A percentile compares a stretch with the other conserved stretches of the same genome.
Evolutionary conservation across 2,329 filamentous ascomycete genomes (phyloP).

Genomic region (Helotiales sp.): DNA sequence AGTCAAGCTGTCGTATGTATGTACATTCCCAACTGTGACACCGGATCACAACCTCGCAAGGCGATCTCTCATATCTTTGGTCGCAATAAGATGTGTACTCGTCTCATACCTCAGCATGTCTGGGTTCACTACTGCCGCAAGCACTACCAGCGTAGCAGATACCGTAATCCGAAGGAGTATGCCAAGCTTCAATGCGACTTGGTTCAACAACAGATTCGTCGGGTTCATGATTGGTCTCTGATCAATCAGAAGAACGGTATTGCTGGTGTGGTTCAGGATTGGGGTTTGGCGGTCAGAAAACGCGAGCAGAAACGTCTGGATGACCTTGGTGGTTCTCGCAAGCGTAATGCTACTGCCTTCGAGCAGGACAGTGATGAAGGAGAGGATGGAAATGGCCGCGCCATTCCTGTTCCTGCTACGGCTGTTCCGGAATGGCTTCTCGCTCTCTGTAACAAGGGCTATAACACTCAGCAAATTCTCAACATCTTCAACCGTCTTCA

Average conservation of each 20-base stretch:
- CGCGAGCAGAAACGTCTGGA: constrained; percentile 61
- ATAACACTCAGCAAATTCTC: constrained; percentile 37
- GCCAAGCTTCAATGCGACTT: constrained; percentile 63
- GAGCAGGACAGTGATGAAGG: constrained; percentile 25
- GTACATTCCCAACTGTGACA: constrained; percentile 58
- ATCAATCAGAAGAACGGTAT: constrained; percentile 42
- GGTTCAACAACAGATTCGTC: constrained; percentile 60
- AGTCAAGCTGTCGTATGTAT: constrained; percentile 44
- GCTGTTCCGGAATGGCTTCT: constrained; percentile 37
- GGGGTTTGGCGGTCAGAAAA: constrained; percentile 63
- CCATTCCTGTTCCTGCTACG: constrained; percentile 27
- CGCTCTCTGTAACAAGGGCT: constrained; percentile 33
- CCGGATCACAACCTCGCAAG: constrained; percentile 65
- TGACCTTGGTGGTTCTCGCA: constrained; percentile 35
- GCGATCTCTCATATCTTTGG: constrained; percentile 81
- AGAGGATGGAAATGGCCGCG: constrained; percentile 21
- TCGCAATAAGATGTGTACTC: constrained; percentile 76
- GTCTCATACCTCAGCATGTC: constrained; percentile 64
- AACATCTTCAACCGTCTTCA: constrained; percentile 39
- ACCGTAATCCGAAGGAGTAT: constrained; percentile 63
- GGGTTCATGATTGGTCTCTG: constrained; percentile 63
- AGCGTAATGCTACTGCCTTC: constrained; percentile 27
- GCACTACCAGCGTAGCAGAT: constrained; percentile 76
- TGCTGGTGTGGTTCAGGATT: constrained; percentile 53
- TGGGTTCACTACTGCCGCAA: constrained; percentile 81